phyloP scores from a whole-genome alignment of 768 basidiomycete species.

The Amanita rimosa region DNA sequence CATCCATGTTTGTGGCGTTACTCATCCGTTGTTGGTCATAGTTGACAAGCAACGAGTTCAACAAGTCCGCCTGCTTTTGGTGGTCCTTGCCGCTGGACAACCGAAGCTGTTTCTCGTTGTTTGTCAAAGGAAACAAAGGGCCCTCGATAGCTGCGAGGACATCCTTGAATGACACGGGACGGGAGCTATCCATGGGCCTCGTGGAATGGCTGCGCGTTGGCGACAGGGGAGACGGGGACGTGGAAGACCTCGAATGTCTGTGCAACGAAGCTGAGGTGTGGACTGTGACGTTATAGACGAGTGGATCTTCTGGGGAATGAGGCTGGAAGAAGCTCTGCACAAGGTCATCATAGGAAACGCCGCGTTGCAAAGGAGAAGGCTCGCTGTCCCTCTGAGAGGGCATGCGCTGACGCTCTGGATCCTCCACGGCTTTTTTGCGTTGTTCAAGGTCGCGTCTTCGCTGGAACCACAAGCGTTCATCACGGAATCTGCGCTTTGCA shows the following conservation, averaged over 20 bases:
- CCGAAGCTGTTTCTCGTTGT: conserved; percentile 14
- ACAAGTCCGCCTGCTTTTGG: conserved; percentile 21
- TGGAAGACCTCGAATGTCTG: conserved; percentile 3
- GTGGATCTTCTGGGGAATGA: conserved; percentile 7
- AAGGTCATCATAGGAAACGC: conserved; percentile 12
- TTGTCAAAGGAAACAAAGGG: conserved; percentile 37
- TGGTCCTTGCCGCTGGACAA: conserved; percentile 9
- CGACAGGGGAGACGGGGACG: conserved; percentile 15
- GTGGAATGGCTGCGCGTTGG: conserved; percentile 12
- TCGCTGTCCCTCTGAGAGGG: conserved; percentile 20
- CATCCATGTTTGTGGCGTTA: conserved; percentile 21
- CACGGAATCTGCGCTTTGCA: conserved; percentile 30
- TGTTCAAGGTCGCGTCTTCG: conserved; percentile 21
- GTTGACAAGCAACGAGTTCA: conserved; percentile 34
- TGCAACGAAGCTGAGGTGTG: conserved; percentile 7
- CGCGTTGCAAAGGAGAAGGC: conserved; percentile 2
- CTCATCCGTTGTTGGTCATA: conserved; percentile 27
- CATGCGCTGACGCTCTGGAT: conserved; percentile 11
- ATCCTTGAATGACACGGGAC: conserved; percentile 41
- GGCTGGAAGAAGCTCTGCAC: not conserved
- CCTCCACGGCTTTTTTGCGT: conserved; percentile 13
- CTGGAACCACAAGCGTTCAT: conserved; percentile 23
- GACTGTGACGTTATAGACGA: conserved; percentile 13
- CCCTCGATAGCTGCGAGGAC: conserved; percentile 50
- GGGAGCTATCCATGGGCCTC: conserved; percentile 19